Conservation (phyloP, 2,329 filamentous ascomycete genomes). For the Fusarium setosum region DNA sequence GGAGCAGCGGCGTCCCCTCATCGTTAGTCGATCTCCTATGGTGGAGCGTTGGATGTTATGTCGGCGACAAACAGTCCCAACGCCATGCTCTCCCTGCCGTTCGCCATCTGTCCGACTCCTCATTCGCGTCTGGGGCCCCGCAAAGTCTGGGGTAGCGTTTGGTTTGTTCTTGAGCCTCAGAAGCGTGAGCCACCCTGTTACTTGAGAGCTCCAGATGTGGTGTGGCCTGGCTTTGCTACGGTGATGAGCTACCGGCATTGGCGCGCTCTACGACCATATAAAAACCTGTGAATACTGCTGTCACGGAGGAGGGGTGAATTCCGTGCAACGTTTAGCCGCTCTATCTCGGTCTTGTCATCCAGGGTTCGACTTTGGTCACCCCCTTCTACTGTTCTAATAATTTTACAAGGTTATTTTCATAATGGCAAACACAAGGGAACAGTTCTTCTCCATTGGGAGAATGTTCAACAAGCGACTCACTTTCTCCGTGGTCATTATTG, state of each 20-base stretch:
- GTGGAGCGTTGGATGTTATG: not conserved
- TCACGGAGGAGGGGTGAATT: not conserved
- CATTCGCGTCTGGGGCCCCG: not conserved
- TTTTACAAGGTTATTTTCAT: not conserved
- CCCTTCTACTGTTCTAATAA: too few relatives aligned
- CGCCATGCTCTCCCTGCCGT: not conserved
- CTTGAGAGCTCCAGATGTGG: not conserved
- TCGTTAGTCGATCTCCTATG: not conserved
- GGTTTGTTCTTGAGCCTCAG: not conserved
- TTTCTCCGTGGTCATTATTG: conserved; percentile 41
- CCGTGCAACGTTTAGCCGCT: not conserved
- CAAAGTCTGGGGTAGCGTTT: not conserved
- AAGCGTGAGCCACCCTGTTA: too few relatives aligned
- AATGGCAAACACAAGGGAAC: not conserved
- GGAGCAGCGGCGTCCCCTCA: not conserved
- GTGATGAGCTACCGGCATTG: too few relatives aligned
- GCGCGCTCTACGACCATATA: too few relatives aligned
- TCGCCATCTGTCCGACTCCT: not conserved
- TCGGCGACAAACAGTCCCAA: not conserved
- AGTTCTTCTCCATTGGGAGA: not conserved
- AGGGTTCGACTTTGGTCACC: too few relatives aligned
- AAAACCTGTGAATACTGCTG: not conserved
- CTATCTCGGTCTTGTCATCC: too few relatives aligned
- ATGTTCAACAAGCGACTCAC: conserved; percentile 43
- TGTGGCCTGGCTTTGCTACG: not conserved